A percentile compares a stretch with the other conserved stretches of the same genome.
phyloP scores from a whole-genome alignment of 164 flowering plant genomes.

The Chloranthus sessilifolius region DNA sequence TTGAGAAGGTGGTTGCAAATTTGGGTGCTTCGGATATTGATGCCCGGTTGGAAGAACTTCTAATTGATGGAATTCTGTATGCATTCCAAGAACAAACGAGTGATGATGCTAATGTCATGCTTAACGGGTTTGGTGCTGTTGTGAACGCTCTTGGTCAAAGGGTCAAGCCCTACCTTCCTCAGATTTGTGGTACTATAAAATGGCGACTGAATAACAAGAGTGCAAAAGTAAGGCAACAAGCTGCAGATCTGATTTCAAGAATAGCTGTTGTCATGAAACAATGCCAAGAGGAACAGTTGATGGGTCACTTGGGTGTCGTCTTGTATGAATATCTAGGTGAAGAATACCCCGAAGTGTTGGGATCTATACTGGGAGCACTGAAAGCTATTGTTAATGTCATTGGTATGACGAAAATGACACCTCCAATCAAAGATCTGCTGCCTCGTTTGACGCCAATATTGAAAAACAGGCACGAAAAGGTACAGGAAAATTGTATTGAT shows the following conservation, averaged over 20 bases:
- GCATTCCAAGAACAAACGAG: constrained; percentile 99
- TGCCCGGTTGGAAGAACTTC: constrained; percentile 85
- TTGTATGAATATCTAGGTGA: constrained; percentile 94
- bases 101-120: constrained; percentile 99
- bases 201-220: constrained; percentile 99
- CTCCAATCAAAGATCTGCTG: constrained; percentile 94
- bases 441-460: constrained; percentile 92
- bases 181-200: constrained; percentile 98
- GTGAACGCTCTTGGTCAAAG: constrained; percentile 94
- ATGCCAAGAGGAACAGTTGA: constrained; percentile 97
- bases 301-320: constrained; percentile 99
- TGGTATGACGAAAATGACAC: constrained; percentile 99
- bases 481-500: constrained; percentile 97
- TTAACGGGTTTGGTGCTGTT: constrained; percentile 98
- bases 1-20: constrained; percentile 91
- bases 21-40: constrained; percentile 97
- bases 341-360: constrained; percentile 95
- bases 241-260: constrained; percentile 98
- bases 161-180: constrained; percentile 96
- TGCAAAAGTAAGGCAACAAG: constrained; percentile 98
- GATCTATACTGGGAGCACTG: constrained; percentile 91
- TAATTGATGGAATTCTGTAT: constrained; percentile 94
- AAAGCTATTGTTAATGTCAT: constrained; percentile 97
- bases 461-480: constrained; percentile 97
- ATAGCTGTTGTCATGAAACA: constrained; percentile 98